Evolutionary conservation across 1,139 yeast species (phyloP), one percentile per base, ranked within the genome.

Genomic region (Lodderomyces orthopsilosis): DNA sequence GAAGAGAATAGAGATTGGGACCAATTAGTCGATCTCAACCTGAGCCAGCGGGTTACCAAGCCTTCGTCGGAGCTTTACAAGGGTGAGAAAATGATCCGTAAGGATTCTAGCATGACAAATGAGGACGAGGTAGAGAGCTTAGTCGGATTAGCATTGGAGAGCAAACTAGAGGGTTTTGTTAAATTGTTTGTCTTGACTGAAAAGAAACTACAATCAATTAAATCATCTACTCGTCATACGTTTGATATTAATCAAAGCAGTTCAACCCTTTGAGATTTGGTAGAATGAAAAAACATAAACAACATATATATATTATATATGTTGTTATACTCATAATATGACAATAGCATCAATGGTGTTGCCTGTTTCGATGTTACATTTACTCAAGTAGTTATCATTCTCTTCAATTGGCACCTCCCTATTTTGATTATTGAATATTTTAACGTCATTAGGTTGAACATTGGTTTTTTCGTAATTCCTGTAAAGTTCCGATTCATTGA

Each of bases 301-400:
- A n/a, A 27, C 14, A 27, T 13, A n/a, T 22, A 17, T 24, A 6
- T 23, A 9, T 24, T 5, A 7, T 6, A 10, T 14, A 32, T 32
- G n/a, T n/a, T n/a, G n/a, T n/a, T n/a, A n/a, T 18, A 4, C 14
- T 49, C 55, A 38, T 23, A 36, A 46, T 46, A 45, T 43, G 46
- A 55, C 40, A 34, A 76, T 62, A 59, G 85, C 73, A 50, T 71
- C 74, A 40, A 81, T 68, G 12, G 67, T 72, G 54, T 80, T 75
- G 4, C 93, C 91, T 1, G 93, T 85, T 55, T 81, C 86, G 37
- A 85, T 79, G 42, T 74, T 74, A 45, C 81, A 65, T 50, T 81
- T 70, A 54, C 86, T 81, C 48, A 85, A 62, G 53, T 81, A 85
- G 32, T 74, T 64, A 8, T 65, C 66, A 51, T 83, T 79, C 15